phyloP scores from a whole-genome alignment of 1,139 yeast species.

The Taiozyma sp. region DNA sequence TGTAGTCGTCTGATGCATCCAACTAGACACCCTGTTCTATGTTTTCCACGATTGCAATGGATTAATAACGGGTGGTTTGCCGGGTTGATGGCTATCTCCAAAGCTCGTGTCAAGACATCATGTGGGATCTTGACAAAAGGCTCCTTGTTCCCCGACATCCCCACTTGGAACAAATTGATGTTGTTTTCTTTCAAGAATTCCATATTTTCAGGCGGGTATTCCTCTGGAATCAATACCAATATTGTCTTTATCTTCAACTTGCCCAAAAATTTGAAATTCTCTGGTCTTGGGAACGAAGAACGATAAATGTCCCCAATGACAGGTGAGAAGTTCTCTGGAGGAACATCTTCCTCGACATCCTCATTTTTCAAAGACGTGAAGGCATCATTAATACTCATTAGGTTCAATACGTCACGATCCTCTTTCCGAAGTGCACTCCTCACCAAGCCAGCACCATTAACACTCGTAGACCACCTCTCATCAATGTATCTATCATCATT shows the following conservation, averaged over 20 bases:
- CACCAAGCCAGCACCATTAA: not conserved
- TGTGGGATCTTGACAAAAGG: conserved; percentile 86
- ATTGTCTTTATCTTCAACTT: conserved; percentile 66
- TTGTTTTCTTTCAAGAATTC: conserved; percentile 57
- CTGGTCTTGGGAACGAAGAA: conserved; percentile 84
- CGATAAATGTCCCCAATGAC: conserved; percentile 80
- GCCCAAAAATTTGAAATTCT: conserved; percentile 68
- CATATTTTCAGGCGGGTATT: conserved; percentile 73
- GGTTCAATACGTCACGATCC: not conserved
- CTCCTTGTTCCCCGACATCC: conserved; percentile 94
- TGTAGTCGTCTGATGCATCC: conserved; percentile 88
- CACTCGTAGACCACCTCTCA: not conserved
- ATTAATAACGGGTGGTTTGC: conserved; percentile 85
- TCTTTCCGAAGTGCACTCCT: not conserved
- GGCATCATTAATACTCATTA: conserved; percentile 5
- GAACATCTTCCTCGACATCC: conserved; percentile 26
- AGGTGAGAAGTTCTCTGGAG: conserved; percentile 93
- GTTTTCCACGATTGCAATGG: conserved; percentile 96
- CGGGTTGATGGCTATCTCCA: conserved; percentile 77
- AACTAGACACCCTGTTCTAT: conserved; percentile 92
- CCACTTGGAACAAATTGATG: conserved; percentile 77
- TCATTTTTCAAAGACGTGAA: conserved; percentile 1
- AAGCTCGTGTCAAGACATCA: conserved; percentile 72
- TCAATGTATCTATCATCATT: conserved; percentile 7
- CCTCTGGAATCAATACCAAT: conserved; percentile 85